Conservation (phyloP, 345 rosid species). For the Syzygium aromaticum region DNA sequence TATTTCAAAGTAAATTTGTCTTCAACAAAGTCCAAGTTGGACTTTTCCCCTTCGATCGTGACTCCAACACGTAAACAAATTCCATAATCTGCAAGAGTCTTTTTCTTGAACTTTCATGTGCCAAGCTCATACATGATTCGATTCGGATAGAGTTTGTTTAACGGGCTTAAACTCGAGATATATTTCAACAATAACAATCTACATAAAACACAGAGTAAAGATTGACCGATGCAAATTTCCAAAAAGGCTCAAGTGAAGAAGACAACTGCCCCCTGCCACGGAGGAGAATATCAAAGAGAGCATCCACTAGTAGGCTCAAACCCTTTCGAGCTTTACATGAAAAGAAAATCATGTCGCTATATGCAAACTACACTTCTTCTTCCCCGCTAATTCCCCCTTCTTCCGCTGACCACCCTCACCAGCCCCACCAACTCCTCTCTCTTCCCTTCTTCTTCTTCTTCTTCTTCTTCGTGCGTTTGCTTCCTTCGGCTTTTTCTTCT, state of each 20-base stretch:
- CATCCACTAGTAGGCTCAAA: background rate
- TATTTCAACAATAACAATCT: background rate
- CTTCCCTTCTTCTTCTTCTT: too few relatives aligned
- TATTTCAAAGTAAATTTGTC: too few relatives aligned
- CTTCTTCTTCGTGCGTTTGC: too few relatives aligned
- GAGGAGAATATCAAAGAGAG: background rate
- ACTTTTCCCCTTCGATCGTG: too few relatives aligned
- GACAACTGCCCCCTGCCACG: background rate
- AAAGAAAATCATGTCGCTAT: background rate
- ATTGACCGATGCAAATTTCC: background rate
- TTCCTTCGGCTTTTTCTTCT: too few relatives aligned
- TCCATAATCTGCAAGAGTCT: too few relatives aligned
- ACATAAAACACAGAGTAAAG: background rate
- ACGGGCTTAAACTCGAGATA: too few relatives aligned
- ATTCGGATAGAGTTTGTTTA: background rate
- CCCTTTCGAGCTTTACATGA: background rate
- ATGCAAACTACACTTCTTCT: background rate
- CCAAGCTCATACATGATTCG: background rate
- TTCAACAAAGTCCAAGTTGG: too few relatives aligned
- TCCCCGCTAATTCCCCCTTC: too few relatives aligned
- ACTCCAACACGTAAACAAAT: too few relatives aligned
- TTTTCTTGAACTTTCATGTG: background rate
- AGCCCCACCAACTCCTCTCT: too few relatives aligned
- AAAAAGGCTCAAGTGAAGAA: background rate
- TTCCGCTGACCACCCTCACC: too few relatives aligned